These are phyloP conservation scores for Ocimum tenuiflorum DNA, from an alignment of 257 asterid species.

Conservation along the genomic window DNA sequence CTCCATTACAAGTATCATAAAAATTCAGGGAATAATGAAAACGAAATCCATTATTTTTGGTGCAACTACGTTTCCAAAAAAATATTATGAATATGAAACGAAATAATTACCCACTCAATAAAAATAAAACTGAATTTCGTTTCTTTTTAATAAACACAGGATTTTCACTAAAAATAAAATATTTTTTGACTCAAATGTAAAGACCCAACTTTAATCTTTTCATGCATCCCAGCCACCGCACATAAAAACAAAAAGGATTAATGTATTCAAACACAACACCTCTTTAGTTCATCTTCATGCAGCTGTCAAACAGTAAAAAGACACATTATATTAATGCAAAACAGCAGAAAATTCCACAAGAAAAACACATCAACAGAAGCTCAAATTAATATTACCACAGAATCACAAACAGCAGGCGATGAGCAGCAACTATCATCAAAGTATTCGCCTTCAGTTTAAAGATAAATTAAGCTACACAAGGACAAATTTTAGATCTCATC, in stretches of 20 bases:
- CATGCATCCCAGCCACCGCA: constrained; percentile 23
- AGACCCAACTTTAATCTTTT: neutral
- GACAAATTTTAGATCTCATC: neutral
- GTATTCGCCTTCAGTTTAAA: neutral
- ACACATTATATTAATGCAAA: neutral
- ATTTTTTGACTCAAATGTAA: neutral
- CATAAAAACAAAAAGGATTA: neutral
- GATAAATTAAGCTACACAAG: neutral
- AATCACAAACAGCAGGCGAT: neutral
- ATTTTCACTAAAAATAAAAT: neutral
- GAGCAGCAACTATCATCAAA: neutral
- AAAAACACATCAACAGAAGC: neutral
- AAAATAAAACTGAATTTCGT: neutral
- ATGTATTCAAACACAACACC: neutral
- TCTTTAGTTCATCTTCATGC: neutral
- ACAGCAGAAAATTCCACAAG: neutral
- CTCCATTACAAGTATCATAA: no score
- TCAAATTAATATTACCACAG: constrained; percentile 13
- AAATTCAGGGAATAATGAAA: no score
- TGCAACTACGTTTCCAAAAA: neutral
- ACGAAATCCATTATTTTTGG: no score
- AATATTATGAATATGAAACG: neutral
- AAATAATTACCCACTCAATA: no score
- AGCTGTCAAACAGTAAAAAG: constrained; percentile 18
- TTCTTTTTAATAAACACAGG: neutral